A percentile compares a stretch with the other conserved stretches of the same genome.
Evolutionary conservation across 225 moss, liverwort and hornwort species (phyloP).

Genomic region (Ulota crispa): DNA sequence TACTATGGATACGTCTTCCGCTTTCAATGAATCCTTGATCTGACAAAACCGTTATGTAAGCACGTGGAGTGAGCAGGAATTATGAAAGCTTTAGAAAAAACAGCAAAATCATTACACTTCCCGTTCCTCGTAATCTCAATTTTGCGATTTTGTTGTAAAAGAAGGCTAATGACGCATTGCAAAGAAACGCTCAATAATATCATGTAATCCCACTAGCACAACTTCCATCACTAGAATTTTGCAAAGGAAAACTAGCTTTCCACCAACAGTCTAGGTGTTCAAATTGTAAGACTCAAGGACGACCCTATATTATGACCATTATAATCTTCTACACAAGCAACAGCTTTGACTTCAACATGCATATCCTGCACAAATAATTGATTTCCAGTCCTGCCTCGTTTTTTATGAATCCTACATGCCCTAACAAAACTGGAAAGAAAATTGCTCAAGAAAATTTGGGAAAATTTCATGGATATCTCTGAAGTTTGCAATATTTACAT

Average conservation of each 20-base stretch:
- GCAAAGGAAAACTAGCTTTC: neutral
- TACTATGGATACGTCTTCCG: constrained; percentile 76
- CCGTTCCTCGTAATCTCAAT: neutral
- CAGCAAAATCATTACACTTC: neutral
- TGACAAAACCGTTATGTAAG: constrained; percentile 26
- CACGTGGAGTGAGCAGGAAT: neutral
- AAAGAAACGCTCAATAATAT: neutral
- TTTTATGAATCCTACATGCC: neutral
- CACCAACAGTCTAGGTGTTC: neutral
- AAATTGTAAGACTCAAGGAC: neutral
- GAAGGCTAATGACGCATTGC: neutral
- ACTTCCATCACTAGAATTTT: neutral
- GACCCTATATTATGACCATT: neutral
- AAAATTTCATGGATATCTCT: neutral
- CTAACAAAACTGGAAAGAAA: neutral
- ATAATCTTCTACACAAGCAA: neutral
- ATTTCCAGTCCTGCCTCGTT: neutral
- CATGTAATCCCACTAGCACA: neutral
- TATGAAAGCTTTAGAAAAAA: neutral
- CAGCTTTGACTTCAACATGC: neutral
- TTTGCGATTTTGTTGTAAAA: neutral
- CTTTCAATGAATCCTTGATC: constrained; percentile 76
- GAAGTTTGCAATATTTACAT: too few relatives aligned
- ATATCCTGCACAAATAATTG: neutral
- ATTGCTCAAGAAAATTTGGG: neutral